Evolutionary conservation across 257 asterid genomes (phyloP).

Genomic region (Paulownia fortunei): DNA sequence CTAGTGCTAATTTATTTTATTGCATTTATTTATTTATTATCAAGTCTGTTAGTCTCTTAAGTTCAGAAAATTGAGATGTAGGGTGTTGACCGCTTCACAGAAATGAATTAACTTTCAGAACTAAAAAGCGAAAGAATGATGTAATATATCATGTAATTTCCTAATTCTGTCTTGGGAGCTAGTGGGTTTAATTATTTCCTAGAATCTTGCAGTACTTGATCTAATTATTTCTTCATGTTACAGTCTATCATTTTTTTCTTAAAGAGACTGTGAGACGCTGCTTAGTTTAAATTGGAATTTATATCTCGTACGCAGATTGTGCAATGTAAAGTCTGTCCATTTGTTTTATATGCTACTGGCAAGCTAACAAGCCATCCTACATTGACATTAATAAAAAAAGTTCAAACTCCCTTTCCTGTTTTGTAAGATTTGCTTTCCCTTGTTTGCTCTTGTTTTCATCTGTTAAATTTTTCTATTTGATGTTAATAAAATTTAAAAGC

Average conservation of each 20-base stretch:
- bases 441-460: background rate
- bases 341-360: background rate
- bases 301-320: background rate
- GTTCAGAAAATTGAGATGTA: background rate
- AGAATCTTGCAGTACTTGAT: background rate
- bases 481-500: constrained; percentile 9
- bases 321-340: background rate
- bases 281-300: background rate
- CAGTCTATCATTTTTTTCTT: background rate
- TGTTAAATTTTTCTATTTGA: constrained; percentile 5
- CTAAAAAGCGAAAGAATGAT: background rate
- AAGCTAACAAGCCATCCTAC: constrained; percentile 5
- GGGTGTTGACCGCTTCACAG: background rate
- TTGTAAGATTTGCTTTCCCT: constrained; percentile 3
- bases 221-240: background rate
- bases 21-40: background rate
- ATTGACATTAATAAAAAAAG: background rate
- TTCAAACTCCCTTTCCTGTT: background rate
- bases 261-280: background rate
- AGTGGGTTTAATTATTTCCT: background rate
- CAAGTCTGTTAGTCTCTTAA: background rate
- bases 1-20: background rate
- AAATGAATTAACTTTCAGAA: constrained; percentile 9
- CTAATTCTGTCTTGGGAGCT: background rate
- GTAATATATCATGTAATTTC: background rate